phyloP scores from a whole-genome alignment of 306 rosid genomes.

The Trichosanthes cucumerina region DNA sequence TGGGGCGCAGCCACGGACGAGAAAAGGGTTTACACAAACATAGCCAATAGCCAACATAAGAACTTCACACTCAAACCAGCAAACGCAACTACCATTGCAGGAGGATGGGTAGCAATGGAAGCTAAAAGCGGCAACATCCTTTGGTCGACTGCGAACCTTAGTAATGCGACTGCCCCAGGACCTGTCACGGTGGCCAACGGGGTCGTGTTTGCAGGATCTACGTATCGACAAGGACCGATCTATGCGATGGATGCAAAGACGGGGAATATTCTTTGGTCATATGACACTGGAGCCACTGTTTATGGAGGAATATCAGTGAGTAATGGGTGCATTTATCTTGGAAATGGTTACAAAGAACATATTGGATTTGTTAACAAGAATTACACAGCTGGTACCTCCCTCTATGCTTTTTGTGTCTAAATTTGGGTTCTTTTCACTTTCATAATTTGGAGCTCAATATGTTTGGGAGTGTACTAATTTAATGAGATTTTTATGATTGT shows the following conservation, averaged over 20 bases:
- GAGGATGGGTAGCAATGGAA: constrained; percentile 62
- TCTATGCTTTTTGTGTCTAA: constrained; percentile 39
- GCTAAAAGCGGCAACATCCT: constrained; percentile 30
- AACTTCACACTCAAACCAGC: constrained; percentile 44
- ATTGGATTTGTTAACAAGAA: constrained; percentile 17
- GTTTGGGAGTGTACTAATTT: no score
- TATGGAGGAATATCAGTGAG: constrained; percentile 50
- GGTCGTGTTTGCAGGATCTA: constrained; percentile 40
- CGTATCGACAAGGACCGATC: constrained; percentile 24
- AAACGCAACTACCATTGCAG: constrained; percentile 19
- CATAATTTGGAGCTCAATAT: no score
- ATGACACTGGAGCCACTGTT: constrained; percentile 26
- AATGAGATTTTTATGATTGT: no score
- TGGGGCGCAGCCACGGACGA: constrained; percentile 65
- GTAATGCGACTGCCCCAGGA: constrained; percentile 13
- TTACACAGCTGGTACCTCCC: constrained; percentile 30
- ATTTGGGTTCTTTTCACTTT: no score
- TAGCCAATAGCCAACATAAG: constrained; percentile 24
- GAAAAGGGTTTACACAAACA: constrained; percentile 43
- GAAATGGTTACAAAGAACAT: constrained; percentile 39
- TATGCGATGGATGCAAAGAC: constrained; percentile 30
- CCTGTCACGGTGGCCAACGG: constrained; percentile 50
- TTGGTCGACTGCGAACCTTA: constrained; percentile 37
- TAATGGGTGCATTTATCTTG: constrained; percentile 45
- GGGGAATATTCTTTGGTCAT: constrained; percentile 38